Percentiles rank a stretch among this genome's conserved stretches.
Conservation (phyloP, 2,329 filamentous ascomycete genomes). For the Arthrobotrys iridis region DNA sequence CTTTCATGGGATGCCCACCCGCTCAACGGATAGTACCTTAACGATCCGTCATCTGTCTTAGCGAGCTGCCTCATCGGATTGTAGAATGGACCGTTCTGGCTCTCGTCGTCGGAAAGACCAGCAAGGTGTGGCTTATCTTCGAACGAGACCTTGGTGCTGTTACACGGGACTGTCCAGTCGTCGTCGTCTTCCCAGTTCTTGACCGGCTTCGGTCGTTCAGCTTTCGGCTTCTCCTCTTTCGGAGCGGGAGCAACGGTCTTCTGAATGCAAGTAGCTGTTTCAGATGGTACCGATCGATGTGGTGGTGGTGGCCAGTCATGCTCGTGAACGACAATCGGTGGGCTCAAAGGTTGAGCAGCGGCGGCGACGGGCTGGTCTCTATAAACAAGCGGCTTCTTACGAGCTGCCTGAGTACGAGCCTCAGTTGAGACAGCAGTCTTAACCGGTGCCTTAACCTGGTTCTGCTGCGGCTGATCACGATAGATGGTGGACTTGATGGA, state of each 20-base stretch:
- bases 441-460: background rate
- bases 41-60: background rate
- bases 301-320: too few relatives aligned
- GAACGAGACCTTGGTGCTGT: background rate
- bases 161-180: too few relatives aligned
- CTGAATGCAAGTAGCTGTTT: too few relatives aligned
- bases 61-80: conserved; percentile 5
- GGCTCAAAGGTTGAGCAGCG: background rate
- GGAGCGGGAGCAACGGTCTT: too few relatives aligned
- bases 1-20: background rate
- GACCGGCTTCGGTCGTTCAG: too few relatives aligned
- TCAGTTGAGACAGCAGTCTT: background rate
- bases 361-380: conserved; percentile 26
- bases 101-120: background rate
- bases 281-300: too few relatives aligned
- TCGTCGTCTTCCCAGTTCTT: too few relatives aligned
- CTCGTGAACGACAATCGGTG: background rate
- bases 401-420: conserved; percentile 2
- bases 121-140: background rate
- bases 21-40: background rate
- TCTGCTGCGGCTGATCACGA: conserved; percentile 30
- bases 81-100: background rate
- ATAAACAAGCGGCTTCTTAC: conserved; percentile 32
- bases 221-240: too few relatives aligned
- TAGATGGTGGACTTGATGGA: conserved; percentile 27